phyloP scores from a whole-genome alignment of 2,329 filamentous ascomycete genomes.

The Paecilomyces sp. region DNA sequence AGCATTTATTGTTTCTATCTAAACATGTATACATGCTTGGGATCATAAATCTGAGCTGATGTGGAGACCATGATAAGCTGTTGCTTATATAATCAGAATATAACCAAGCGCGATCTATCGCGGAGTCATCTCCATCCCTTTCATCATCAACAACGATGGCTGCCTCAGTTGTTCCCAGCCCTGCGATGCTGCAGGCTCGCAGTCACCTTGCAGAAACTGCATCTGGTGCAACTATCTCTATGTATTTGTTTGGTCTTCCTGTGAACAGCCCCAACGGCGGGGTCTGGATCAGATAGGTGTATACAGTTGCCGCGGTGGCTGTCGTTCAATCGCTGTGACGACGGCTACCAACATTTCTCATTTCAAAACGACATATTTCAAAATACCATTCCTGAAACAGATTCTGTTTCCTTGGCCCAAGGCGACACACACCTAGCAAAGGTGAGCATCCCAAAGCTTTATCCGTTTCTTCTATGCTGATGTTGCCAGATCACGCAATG shows the following conservation, averaged over 20 bases:
- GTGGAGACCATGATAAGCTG: neutral
- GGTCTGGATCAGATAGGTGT: constrained; percentile 19
- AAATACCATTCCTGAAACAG: neutral
- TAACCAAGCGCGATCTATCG: constrained; percentile 3
- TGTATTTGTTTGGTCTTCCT: constrained; percentile 4
- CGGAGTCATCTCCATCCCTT: constrained; percentile 1
- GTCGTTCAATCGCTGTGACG: constrained; percentile 11
- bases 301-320: constrained; percentile 10
- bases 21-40: neutral
- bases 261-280: constrained; percentile 24
- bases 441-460: neutral
- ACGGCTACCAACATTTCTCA: constrained; percentile 4
- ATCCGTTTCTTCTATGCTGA: neutral
- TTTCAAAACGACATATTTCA: neutral
- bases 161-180: constrained; percentile 9
- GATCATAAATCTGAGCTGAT: neutral
- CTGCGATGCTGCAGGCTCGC: constrained; percentile 9
- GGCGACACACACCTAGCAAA: neutral
- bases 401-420: neutral
- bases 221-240: constrained; percentile 1
- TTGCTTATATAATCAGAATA: constrained; percentile 15
- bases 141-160: constrained; percentile 16
- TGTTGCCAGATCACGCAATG: constrained; percentile 33
- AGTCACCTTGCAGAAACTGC: constrained; percentile 1
- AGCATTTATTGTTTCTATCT: neutral